Evolutionary conservation across 345 rosid genomes (phyloP), one percentile per base, ranked within the genome.

Genomic region (Brassica cretica): DNA sequence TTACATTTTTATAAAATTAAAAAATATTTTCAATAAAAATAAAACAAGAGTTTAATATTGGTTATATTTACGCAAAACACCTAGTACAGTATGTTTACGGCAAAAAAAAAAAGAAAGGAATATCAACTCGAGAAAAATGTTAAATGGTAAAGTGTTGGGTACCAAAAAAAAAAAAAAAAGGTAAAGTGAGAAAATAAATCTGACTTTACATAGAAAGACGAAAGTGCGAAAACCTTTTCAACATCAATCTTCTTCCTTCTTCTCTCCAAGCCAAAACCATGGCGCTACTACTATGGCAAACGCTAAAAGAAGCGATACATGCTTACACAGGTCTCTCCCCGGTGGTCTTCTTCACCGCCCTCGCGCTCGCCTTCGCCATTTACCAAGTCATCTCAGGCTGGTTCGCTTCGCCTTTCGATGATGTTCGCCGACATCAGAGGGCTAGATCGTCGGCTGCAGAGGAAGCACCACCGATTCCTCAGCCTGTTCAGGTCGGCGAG

Each of bases 401-500:
- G 25, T 91, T 91, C 21, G 91, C 85, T 3, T 78, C 92, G 4
- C 81, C 94, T 4, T 68, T 72, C 75, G 86, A 79, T 82, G 80
- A 76, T 59, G 83, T 60, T 71, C 80, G 37, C 32, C 78, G 82
- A 15, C 86, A 76, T n/a, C 89, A 63, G 72, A 76, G 85, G 15
- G 18, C 85, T n/a, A 84, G 93, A 78, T 83, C 76, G 12, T 81
- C 72, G 4, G 9, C 72, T 39, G 84, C 75, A 66, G 93, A 88
- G 82, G 83, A 89, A 84, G 81, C 81, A 83, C 84, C 91, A 80
- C 97, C 98, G 29, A 84, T 88, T 19, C 97, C 93, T 1, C 90
- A 85, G 39, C 97, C 98, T 12, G 95, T 96, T 15, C 98, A 93
- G 80, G 86, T 96, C 8, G 99, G 99, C 27, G 99, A 96, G 84